Conservation (phyloP, 441 rosid species). For the Adansonia grandidieri region DNA sequence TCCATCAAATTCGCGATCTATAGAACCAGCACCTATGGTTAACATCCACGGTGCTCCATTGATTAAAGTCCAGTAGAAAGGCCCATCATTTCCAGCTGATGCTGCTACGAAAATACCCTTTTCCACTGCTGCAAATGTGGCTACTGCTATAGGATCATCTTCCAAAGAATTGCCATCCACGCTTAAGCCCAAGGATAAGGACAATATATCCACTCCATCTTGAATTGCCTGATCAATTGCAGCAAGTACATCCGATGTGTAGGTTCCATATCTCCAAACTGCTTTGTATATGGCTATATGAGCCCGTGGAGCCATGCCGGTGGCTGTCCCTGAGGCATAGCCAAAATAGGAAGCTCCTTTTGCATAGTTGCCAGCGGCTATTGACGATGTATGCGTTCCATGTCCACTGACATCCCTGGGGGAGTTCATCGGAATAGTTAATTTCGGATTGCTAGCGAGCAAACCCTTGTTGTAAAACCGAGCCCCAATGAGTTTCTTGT, state of each 20-base stretch:
- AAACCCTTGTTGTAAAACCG: slow-evolving; percentile 37
- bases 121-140: slow-evolving; percentile 34
- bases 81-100: slow-evolving; percentile 38
- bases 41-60: slow-evolving; percentile 45
- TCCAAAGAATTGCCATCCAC: slow-evolving; percentile 9
- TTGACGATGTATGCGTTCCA: slow-evolving; percentile 55
- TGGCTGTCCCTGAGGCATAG: slow-evolving; percentile 37
- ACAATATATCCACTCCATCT: slow-evolving; percentile 42
- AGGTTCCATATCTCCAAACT: slow-evolving; percentile 23
- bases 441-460: slow-evolving; percentile 29
- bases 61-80: slow-evolving; percentile 15
- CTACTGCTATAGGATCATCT: slow-evolving; percentile 35
- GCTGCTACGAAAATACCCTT: slow-evolving; percentile 35
- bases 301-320: slow-evolving; percentile 38
- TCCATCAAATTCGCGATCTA: slow-evolving; percentile 36
- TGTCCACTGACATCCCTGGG: slow-evolving; percentile 47
- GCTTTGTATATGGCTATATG: slow-evolving; percentile 42
- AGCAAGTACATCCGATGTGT: slow-evolving; percentile 38
- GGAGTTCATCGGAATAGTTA: slow-evolving; percentile 38
- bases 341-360: slow-evolving; percentile 32
- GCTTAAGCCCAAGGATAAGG: slow-evolving; percentile 35
- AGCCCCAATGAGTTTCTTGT: slow-evolving; percentile 44
- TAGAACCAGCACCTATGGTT: slow-evolving; percentile 40
- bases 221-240: slow-evolving; percentile 46
- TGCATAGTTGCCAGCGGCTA: slow-evolving; percentile 46